Conservation (phyloP, 108 stramenopile species). For the Nitzschia sp. region DNA sequence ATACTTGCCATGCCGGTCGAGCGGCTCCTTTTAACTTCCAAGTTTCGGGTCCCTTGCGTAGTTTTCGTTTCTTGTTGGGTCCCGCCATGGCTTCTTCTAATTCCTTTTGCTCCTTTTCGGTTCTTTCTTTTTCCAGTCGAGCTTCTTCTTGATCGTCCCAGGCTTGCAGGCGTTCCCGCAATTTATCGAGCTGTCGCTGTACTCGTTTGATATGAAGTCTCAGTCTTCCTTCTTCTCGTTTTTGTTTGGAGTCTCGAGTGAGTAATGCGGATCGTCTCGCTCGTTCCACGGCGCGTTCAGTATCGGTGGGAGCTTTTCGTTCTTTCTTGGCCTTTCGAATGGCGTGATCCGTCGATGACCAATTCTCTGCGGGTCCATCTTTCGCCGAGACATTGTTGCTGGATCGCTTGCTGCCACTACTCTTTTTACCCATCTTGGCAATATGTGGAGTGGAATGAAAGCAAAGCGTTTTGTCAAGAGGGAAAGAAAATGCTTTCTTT, state of each 20-base stretch:
- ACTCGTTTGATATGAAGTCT: conserved; percentile 70
- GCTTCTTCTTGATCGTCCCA: conserved; percentile 81
- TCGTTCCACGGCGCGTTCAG: conserved; percentile 31
- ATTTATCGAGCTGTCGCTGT: conserved; percentile 55
- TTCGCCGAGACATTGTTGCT: background rate
- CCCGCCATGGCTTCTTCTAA: conserved; percentile 22
- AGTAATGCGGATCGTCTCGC: conserved; percentile 32
- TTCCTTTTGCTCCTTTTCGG: conserved; percentile 37
- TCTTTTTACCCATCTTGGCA: conserved; percentile 10
- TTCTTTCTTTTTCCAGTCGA: conserved; percentile 33
- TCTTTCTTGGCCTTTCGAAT: conserved; percentile 42
- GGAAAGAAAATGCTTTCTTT: too few species aligned
- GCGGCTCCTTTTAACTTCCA: conserved; percentile 92
- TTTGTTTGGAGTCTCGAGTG: conserved; percentile 47
- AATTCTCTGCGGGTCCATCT: conserved; percentile 17
- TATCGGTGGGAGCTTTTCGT: conserved; percentile 14
- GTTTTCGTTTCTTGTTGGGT: conserved; percentile 49
- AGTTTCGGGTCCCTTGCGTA: conserved; percentile 73
- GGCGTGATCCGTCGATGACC: conserved; percentile 46
- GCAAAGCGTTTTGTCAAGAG: too few species aligned
- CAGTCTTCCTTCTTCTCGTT: conserved; percentile 45
- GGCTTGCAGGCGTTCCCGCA: conserved; percentile 52
- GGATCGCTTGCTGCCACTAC: background rate
- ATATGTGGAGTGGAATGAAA: too few species aligned
- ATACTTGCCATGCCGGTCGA: conserved; percentile 83